These are phyloP conservation scores for Clonostachys chloroleuca DNA, from an alignment of 2,329 filamentous ascomycete genomes.

Conservation along the genomic window DNA sequence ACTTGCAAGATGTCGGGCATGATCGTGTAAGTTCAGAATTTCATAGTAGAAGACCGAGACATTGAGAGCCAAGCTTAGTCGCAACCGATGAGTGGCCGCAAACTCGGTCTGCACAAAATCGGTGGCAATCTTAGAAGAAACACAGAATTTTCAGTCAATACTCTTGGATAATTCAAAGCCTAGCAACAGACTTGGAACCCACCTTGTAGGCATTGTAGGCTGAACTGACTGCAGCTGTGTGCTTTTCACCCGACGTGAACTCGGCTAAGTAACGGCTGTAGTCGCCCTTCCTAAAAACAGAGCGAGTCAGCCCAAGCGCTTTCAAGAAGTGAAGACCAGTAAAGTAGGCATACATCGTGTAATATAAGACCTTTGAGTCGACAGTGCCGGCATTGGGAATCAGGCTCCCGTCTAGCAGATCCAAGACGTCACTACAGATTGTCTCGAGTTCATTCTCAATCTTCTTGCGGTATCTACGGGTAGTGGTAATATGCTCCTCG, in stretches of 20 bases:
- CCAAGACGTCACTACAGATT: slow-evolving; percentile 96
- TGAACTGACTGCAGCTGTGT: slow-evolving; percentile 80
- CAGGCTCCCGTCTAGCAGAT: slow-evolving; percentile 86
- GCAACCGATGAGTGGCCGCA: slow-evolving; percentile 96
- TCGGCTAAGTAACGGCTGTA: slow-evolving; percentile 95
- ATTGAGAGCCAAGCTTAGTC: slow-evolving; percentile 94
- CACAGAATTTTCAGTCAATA: too few species aligned
- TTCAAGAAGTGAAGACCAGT: not conserved
- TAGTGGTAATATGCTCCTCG: slow-evolving; percentile 89
- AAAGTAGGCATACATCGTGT: slow-evolving; percentile 77
- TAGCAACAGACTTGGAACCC: slow-evolving; percentile 18
- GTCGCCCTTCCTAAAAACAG: slow-evolving; percentile 75
- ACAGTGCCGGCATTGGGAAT: slow-evolving; percentile 95
- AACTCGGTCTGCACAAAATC: slow-evolving; percentile 97
- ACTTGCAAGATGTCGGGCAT: slow-evolving; percentile 97
- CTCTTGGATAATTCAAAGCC: not conserved
- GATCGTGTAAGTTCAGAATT: slow-evolving; percentile 96
- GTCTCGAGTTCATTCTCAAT: slow-evolving; percentile 96
- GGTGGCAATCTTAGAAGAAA: slow-evolving; percentile 71
- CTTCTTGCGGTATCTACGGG: slow-evolving; percentile 97
- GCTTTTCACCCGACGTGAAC: slow-evolving; percentile 89
- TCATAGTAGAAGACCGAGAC: slow-evolving; percentile 99
- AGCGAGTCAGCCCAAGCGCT: too few species aligned
- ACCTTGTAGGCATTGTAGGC: slow-evolving; percentile 98
- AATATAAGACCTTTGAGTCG: slow-evolving; percentile 99